phyloP scores from a whole-genome alignment of 108 stramenopile genomes.

The Cafeteria roenbergensis region DNA sequence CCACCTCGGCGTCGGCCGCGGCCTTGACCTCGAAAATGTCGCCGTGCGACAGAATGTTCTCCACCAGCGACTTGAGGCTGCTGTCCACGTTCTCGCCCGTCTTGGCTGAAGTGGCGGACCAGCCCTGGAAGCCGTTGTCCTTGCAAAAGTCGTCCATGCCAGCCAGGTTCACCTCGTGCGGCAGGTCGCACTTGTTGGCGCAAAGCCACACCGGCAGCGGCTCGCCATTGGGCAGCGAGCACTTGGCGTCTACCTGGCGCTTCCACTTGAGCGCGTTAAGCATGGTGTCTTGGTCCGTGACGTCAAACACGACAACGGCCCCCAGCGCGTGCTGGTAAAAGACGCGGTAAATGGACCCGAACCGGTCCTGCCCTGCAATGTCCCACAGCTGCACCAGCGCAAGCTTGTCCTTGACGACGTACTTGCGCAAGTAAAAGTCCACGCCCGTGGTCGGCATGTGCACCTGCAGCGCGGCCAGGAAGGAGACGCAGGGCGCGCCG shows the following conservation, averaged over 20 bases:
- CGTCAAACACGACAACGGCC: constrained; percentile 29
- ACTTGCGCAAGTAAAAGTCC: constrained; percentile 29
- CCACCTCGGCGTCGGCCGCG: neutral
- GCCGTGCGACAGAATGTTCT: neutral
- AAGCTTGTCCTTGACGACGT: constrained; percentile 1
- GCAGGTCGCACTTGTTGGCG: constrained; percentile 26
- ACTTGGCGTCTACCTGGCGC: constrained; percentile 26
- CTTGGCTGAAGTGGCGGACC: constrained; percentile 18
- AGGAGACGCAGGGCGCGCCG: too few relatives aligned
- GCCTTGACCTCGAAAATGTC: constrained; percentile 7
- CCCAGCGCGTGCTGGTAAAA: constrained; percentile 32
- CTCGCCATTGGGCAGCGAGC: constrained; percentile 28
- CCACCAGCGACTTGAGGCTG: neutral
- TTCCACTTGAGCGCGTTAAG: constrained; percentile 28
- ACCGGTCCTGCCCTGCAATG: constrained; percentile 21
- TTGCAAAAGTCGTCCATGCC: constrained; percentile 10
- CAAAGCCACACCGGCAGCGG: constrained; percentile 29
- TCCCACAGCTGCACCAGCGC: constrained; percentile 16
- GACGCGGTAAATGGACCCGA: constrained; percentile 14
- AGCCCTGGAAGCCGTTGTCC: constrained; percentile 5
- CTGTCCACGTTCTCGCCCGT: neutral
- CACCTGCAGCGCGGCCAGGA: too few relatives aligned
- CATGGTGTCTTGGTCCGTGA: constrained; percentile 19
- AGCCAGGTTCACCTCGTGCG: constrained; percentile 1
- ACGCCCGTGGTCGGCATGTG: constrained; percentile 33